Evolutionary conservation across 805 yeast species (phyloP).

Genomic region (Saturnispora sanitii): DNA sequence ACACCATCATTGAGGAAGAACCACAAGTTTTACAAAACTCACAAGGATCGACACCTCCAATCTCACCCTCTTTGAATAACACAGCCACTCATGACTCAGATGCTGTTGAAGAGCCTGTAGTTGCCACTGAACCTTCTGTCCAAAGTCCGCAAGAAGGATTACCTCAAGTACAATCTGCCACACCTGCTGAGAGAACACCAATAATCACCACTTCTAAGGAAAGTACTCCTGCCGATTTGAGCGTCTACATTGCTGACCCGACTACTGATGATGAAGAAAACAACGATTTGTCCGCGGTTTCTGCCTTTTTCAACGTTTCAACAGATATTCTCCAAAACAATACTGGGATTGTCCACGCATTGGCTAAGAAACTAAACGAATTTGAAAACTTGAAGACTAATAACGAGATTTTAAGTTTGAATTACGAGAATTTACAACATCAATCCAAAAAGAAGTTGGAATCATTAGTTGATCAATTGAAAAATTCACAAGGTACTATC

Average conservation of each 20-base stretch:
- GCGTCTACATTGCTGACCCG: constrained; percentile 3
- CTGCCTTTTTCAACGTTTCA: constrained; percentile 29
- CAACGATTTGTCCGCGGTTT: constrained; percentile 17
- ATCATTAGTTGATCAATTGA: constrained; percentile 24
- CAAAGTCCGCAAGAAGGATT: no score
- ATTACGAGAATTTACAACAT: constrained; percentile 33
- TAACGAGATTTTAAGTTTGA: constrained; percentile 28
- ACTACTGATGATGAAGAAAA: constrained; percentile 4
- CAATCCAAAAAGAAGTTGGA: constrained; percentile 26
- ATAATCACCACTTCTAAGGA: no score
- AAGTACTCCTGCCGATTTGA: no score
- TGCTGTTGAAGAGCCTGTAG: no score
- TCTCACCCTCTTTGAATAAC: no score
- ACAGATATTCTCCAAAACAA: constrained; percentile 17
- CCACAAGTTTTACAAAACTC: no score
- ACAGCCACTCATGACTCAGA: no score
- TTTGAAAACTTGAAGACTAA: constrained; percentile 30
- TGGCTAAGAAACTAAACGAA: constrained; percentile 27
- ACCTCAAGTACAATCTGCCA: no score
- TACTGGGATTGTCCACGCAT: constrained; percentile 16
- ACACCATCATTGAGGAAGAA: no score
- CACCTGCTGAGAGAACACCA: no score
- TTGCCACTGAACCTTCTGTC: no score
- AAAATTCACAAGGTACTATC: constrained; percentile 18
- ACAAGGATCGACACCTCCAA: no score